Evolutionary conservation across 441 rosid genomes (phyloP).

Genomic region (Capsella rubella): DNA sequence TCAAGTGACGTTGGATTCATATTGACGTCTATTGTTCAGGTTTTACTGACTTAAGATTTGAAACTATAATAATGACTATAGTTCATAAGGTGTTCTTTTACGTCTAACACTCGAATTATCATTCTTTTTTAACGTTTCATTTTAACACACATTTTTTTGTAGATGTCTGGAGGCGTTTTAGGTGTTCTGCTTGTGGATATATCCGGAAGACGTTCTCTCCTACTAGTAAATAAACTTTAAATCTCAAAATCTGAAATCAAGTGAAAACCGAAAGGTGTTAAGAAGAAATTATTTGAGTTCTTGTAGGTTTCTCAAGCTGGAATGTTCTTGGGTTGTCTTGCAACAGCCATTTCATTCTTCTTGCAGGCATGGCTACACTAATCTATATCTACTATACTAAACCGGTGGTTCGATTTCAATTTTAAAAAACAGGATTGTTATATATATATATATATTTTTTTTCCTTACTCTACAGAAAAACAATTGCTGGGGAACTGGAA

Average conservation of each 20-base stretch:
- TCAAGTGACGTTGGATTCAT: conserved; percentile 42
- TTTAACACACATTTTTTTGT: conserved; percentile 3
- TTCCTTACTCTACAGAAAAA: conserved; percentile 24
- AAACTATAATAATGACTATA: not conserved
- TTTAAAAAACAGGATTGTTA: not conserved
- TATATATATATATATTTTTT: not conserved
- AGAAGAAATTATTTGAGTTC: no score
- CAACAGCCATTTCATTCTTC: conserved; percentile 38
- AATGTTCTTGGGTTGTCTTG: conserved; percentile 42
- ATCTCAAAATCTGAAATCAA: not conserved
- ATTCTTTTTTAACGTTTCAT: not conserved
- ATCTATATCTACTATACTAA: not conserved
- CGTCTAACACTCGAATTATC: not conserved
- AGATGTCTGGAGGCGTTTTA: conserved; percentile 40
- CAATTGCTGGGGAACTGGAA: conserved; percentile 35
- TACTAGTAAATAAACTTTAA: conserved; percentile 29
- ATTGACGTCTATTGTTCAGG: conserved; percentile 42
- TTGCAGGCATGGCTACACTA: conserved; percentile 20
- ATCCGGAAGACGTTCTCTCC: conserved; percentile 40
- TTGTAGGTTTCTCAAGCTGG: conserved; percentile 47
- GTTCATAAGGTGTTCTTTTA: not conserved
- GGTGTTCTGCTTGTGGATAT: conserved; percentile 40
- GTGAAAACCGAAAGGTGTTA: no score
- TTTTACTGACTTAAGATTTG: not conserved
- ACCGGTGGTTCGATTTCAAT: conserved; percentile 5